Evolutionary conservation across 352 stramenopile genomes (phyloP), one percentile per base, ranked within the genome.

Genomic region (Phytophthora pistaciae): DNA sequence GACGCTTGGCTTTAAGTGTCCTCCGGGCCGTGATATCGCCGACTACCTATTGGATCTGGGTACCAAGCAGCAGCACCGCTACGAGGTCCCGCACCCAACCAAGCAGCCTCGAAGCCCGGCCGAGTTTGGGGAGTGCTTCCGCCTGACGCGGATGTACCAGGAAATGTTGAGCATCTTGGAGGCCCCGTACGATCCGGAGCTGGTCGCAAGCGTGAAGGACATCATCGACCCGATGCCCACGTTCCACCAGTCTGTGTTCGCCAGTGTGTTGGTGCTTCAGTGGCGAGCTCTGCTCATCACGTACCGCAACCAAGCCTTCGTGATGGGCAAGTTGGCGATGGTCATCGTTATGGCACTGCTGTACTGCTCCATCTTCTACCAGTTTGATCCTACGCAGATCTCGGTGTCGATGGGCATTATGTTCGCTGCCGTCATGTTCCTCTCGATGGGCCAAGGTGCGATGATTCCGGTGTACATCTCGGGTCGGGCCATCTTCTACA

Each of bases 401-500:
- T 33, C 56, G 33, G 69, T 59, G 1, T 53, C 89, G 3, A 73
- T 92, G 40, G 86, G 91, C 44, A 71, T 93, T 33, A 56, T 96
- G 3, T 96, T 94, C 64, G 71, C 85, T 29, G 74, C 71, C 14
- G 64, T 91, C 46, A 81, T 97, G 54, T 95, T 91, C 65, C 71
- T 90, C 5, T 74, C 76, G n/a, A 49, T 96, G 27, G 80, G 57
- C 23, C 66, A 21, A 44, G 46, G 27, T 80, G 82, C 63, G 65
- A 70, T 31, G 48, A 57, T 66, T 5, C 36, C 69, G 74, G 56
- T 71, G 31, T 50, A 59, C 36, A 21, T 84, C 82, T 49, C 27
- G 16, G 18, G 33, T 68, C 8, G 77, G 62, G 23, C 67, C 77
- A n/a, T 64, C 38, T 87, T 92, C 70, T 95, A 95, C 79, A 95